Evolutionary conservation across 2,329 filamentous ascomycete genomes (phyloP), one percentile per base, ranked within the genome.

Genomic region (Aspergillus hortae): DNA sequence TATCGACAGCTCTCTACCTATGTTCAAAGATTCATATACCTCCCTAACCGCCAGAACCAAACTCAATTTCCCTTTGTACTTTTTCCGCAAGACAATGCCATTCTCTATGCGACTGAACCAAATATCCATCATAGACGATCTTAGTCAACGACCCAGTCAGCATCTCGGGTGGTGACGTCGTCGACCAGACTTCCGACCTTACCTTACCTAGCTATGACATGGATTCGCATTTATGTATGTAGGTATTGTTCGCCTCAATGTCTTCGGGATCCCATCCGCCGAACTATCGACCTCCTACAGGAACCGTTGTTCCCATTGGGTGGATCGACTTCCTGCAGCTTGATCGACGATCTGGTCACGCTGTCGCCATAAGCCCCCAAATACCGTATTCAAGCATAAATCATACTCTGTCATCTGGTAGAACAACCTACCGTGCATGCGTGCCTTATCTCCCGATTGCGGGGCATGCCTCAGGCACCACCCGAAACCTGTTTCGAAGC

Each of bases 141-240:
- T 30, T 30, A 30, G 27, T 30, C 27, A 30, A 38, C 35, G 40
- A 42, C 40, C 40, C 40, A 21, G 40, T 17, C 35, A 14, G n/a
- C 35, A 23, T 36, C 48, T 36, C 48, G 51, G 52, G 46, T 52
- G 52, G 54, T 56, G 54, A 56, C 54, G 54, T 56, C 54, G 49
- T 54, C 19, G 33, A 54, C 54, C 54, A 51, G 35, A 56, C 36
- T 46, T 51, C 19, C 12, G 27, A 25, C 45, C 19, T 42, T 6
- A 10, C 40, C 7, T 38, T 38, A 12, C 35, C 6, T 6, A 4
- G 27, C 27, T 7, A 30, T 23, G 27, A 38, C 35, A 38, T 43
- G 12, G 40, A 43, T 43, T 23, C 25, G 19, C 19, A 19, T 19
- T 19, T 19, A 19, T 19, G 19, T 19, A 19, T 19, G 19, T 19